A percentile compares a stretch with the other conserved stretches of the same genome.
These are phyloP conservation scores for Xenoacremonium recifei DNA, from an alignment of 2,329 filamentous ascomycete genomes.

Conservation along the genomic window DNA sequence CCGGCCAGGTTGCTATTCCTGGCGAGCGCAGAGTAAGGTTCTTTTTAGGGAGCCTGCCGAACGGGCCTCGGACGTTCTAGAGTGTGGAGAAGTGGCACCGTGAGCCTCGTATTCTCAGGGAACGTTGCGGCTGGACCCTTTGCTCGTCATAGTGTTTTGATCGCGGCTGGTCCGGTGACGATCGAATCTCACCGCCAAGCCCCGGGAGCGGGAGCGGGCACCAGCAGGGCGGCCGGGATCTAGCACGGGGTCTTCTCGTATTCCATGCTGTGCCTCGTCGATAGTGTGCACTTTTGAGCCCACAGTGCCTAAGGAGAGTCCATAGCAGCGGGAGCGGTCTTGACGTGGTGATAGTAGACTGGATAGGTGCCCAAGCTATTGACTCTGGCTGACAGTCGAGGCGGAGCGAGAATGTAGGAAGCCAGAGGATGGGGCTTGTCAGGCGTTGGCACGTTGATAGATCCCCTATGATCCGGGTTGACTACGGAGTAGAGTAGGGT, in stretches of 20 bases:
- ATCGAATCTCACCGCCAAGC: background rate
- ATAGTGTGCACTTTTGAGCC: background rate
- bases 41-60: background rate
- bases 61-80: background rate
- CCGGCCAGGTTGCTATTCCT: background rate
- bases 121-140: background rate
- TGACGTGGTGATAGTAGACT: too few relatives aligned
- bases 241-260: background rate
- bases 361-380: too few relatives aligned
- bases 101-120: background rate
- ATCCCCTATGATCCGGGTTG: too few relatives aligned
- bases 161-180: background rate
- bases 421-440: too few relatives aligned
- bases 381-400: too few relatives aligned
- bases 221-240: too few relatives aligned
- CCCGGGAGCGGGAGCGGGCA: too few relatives aligned
- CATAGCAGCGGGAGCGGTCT: too few relatives aligned
- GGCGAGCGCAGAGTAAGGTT: background rate
- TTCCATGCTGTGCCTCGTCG: background rate
- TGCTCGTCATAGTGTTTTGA: conserved; percentile 1
- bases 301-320: too few relatives aligned
- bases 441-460: too few relatives aligned
- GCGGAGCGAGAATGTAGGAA: too few relatives aligned
- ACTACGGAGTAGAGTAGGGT: too few relatives aligned
- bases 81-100: conserved; percentile 2